Percentiles rank a stretch among this genome's conserved stretches.
Evolutionary conservation across 345 rosid genomes (phyloP).

Genomic region (Carallia brachiata): DNA sequence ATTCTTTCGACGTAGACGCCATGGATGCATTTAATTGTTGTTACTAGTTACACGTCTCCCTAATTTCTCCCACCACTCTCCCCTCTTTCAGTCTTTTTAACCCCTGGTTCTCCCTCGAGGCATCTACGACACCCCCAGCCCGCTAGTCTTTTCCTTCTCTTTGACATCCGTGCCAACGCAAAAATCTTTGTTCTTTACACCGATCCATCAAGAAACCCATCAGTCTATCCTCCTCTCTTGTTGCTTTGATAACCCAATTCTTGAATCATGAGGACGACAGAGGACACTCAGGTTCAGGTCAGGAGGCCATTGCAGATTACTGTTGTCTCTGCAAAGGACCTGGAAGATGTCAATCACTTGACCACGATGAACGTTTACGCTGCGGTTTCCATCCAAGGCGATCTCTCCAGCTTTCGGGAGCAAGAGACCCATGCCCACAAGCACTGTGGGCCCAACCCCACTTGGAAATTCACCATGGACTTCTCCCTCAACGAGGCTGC

Average conservation of each 20-base stretch:
- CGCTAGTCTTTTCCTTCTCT: neutral
- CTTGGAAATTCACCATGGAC: conserved; percentile 49
- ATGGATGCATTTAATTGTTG: too few species aligned
- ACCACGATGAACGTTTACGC: conserved; percentile 64
- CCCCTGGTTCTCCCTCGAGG: too few species aligned
- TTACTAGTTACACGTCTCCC: too few species aligned
- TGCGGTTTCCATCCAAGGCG: conserved; percentile 46
- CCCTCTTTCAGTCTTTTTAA: too few species aligned
- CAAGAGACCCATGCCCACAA: conserved; percentile 49
- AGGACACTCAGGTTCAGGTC: conserved; percentile 7
- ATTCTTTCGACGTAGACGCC: too few species aligned
- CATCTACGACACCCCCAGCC: too few species aligned
- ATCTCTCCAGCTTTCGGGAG: conserved; percentile 25
- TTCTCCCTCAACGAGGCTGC: conserved; percentile 54
- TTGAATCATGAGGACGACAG: conserved; percentile 31
- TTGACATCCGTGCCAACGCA: neutral
- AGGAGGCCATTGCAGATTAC: conserved; percentile 51
- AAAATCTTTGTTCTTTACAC: neutral
- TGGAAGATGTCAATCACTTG: conserved; percentile 53
- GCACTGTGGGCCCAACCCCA: conserved; percentile 51
- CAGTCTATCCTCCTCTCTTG: too few species aligned
- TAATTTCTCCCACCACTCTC: too few species aligned
- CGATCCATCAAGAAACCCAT: too few species aligned
- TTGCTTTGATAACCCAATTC: too few species aligned
- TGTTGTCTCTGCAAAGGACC: conserved; percentile 45